These are phyloP conservation scores for Diaporthe vexans DNA, from an alignment of 2,329 filamentous ascomycete species.

Conservation along the genomic window DNA sequence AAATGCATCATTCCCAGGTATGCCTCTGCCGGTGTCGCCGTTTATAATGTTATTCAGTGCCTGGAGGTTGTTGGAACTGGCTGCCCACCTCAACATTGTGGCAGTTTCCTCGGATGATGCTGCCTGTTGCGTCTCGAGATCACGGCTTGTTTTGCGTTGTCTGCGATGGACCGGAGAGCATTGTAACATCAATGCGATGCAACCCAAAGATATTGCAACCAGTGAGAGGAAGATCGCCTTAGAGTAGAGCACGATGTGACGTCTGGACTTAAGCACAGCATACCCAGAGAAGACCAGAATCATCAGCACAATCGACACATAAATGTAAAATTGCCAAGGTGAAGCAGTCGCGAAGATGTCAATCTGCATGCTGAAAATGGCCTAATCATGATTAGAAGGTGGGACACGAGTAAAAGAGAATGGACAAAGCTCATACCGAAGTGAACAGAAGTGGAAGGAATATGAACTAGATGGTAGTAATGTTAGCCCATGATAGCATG, in stretches of 20 bases:
- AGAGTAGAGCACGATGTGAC: background rate
- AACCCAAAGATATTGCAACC: background rate
- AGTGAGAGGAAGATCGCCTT: background rate
- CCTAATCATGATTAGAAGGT: background rate
- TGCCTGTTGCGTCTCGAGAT: background rate
- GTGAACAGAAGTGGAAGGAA: background rate
- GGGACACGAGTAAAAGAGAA: background rate
- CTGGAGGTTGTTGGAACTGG: conserved; percentile 4
- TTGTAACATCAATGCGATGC: background rate
- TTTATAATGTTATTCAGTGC: background rate
- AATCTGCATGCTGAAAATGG: background rate
- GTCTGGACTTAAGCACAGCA: conserved; percentile 2
- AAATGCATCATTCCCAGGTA: background rate
- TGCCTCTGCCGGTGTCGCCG: background rate
- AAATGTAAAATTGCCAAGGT: conserved; percentile 8
- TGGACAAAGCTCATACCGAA: background rate
- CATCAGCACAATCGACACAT: background rate
- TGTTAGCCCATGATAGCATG: background rate
- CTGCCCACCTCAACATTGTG: conserved; percentile 10
- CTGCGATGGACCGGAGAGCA: background rate
- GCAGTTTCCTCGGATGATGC: conserved; percentile 1
- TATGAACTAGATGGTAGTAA: background rate
- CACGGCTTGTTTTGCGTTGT: background rate
- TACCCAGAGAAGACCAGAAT: background rate
- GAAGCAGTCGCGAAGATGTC: background rate